Conservation (phyloP, 805 yeast species). For the Myxozyma kluyveri region DNA sequence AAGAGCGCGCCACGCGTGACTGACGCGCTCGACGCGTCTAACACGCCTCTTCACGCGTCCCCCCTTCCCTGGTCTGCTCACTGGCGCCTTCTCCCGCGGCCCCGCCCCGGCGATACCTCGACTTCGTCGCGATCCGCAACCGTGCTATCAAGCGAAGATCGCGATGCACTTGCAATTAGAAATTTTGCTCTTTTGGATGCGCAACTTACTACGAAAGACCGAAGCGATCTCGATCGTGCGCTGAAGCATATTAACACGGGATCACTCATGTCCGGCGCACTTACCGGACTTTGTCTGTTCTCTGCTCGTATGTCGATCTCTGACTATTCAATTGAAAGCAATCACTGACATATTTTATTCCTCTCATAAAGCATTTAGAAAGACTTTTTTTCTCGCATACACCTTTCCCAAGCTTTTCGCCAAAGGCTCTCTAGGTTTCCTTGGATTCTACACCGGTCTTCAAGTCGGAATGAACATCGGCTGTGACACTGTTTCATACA, state of each 20-base stretch:
- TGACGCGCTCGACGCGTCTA: too few species aligned
- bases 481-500: slow-evolving; percentile 8
- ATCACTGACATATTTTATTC: not conserved
- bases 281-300: slow-evolving; percentile 5
- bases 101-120: too few species aligned
- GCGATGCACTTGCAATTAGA: slow-evolving; percentile 3
- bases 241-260: slow-evolving; percentile 13
- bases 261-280: slow-evolving; percentile 11
- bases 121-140: not conserved
- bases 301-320: slow-evolving; percentile 1
- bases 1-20: too few species aligned
- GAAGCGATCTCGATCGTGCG: slow-evolving; percentile 7
- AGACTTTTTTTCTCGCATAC: not conserved
- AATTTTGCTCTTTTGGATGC: slow-evolving; percentile 10
- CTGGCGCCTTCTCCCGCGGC: too few species aligned
- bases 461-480: slow-evolving; percentile 16
- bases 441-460: slow-evolving; percentile 16
- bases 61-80: too few species aligned
- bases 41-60: too few species aligned
- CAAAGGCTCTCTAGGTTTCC: slow-evolving; percentile 6
- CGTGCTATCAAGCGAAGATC: not conserved
- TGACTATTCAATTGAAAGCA: not conserved
- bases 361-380: slow-evolving; percentile 6
- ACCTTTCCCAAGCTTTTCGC: slow-evolving; percentile 1
- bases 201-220: slow-evolving; percentile 8